Conservation (phyloP, 2,329 filamentous ascomycete genomes). For the Beauveria varroae region DNA sequence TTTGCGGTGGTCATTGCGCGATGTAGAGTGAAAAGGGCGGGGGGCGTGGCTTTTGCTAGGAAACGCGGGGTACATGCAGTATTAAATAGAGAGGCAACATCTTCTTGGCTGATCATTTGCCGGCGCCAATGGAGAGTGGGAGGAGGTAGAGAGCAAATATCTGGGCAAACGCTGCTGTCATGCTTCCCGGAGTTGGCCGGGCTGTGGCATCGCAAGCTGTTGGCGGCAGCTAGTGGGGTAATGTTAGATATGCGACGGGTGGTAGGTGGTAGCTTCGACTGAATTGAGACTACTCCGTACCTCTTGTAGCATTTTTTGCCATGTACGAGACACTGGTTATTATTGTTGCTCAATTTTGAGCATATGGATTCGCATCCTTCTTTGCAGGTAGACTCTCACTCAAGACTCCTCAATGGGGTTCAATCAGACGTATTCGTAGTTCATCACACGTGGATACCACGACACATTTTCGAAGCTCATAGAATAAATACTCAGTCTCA, state of each 20-base stretch:
- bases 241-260: not conserved
- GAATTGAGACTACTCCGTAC: too few relatives aligned
- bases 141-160: not conserved
- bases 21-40: not conserved
- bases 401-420: too few relatives aligned
- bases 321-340: too few relatives aligned
- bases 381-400: too few relatives aligned
- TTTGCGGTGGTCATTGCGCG: not conserved
- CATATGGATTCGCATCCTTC: too few relatives aligned
- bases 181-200: constrained; percentile 1
- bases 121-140: not conserved
- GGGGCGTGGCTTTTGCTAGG: not conserved
- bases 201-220: not conserved
- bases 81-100: not conserved
- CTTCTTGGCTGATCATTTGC: not conserved
- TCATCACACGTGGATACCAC: too few relatives aligned
- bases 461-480: too few relatives aligned
- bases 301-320: not conserved
- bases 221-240: not conserved
- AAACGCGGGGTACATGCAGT: not conserved
- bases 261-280: too few relatives aligned
- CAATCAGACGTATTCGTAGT: too few relatives aligned
- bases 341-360: too few relatives aligned
- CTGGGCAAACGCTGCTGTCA: not conserved
- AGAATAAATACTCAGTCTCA: too few relatives aligned